Base-by-base conservation (phyloP, 1,284 basidiomycete species). In the Rhodotorula sp. region DNA sequence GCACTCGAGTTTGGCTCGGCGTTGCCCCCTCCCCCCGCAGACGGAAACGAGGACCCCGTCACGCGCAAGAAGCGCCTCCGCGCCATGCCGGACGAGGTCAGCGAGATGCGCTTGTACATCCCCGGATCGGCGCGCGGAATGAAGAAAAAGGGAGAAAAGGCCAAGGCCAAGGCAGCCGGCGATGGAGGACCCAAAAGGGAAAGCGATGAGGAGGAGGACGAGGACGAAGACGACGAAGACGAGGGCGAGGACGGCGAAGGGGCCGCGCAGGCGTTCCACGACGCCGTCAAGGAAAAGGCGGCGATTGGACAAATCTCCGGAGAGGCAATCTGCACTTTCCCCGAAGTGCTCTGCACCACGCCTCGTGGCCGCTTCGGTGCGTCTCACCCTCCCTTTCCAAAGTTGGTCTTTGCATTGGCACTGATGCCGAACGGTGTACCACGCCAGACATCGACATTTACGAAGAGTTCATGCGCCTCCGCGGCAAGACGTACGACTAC, bases 401-500 rank as follows among this genome's bases (percentile, higher is more conserved):
- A 14, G 37, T 42, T 12, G 37, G 37, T 42, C 37, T 42, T 42
- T 22, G 12, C 5, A 2, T 12, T 26, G 6, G n/a, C 22, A 22
- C 14, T 22, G 1, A 26, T n/a, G 51, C 51, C 5, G 48, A 6
- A 3, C 26, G 37, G 33, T 68, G 22, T 45, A 20, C 8, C 20
- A 3, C 10, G 22, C 22, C 75, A 84, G 94, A 98, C 77, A 89
- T 99, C 81, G 96, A 99, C 82, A 95, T 99, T 89, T 98, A 93
- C 85, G 88, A 89, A 54, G 91, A 93, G 60, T 98, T 95, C 82
- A 82, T 99, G 78, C 89, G 96, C 55, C 83, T 99, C 45, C 89
- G 95, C 54, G 96, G 96, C 71, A 98, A 98, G 83, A 97, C 93
- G 4, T 99, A 99, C 83, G 96, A 99, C 82, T 99, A 99, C 86